These are phyloP conservation scores for Rubroboletus pulcherrimus DNA, from an alignment of 768 basidiomycete genomes.

Conservation along the genomic window DNA sequence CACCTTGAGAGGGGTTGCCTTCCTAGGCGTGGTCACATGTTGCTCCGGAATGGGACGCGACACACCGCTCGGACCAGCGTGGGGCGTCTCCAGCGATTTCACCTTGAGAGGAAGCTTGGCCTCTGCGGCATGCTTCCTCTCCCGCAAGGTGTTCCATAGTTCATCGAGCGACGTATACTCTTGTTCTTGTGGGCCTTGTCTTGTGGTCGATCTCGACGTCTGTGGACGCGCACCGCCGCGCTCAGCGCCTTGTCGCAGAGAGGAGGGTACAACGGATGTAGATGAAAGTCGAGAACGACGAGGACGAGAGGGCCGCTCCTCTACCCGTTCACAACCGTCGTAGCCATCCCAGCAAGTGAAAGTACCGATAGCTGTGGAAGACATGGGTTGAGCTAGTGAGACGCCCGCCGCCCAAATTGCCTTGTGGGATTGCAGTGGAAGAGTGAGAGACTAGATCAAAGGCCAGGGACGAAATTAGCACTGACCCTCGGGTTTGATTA, in stretches of 20 bases:
- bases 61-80: constrained; percentile 17
- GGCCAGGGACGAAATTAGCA: constrained; percentile 23
- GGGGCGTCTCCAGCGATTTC: constrained; percentile 52
- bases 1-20: constrained; percentile 37
- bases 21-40: constrained; percentile 19
- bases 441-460: constrained; percentile 15
- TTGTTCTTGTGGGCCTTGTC: constrained; percentile 16
- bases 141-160: constrained; percentile 64
- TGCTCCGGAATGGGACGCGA: constrained; percentile 27
- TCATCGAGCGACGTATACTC: constrained; percentile 43
- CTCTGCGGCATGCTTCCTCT: constrained; percentile 63
- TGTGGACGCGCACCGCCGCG: constrained; percentile 22
- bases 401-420: constrained; percentile 19
- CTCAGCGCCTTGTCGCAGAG: constrained; percentile 15
- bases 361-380: constrained; percentile 32
- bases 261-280: constrained; percentile 10
- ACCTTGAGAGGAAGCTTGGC: constrained; percentile 68
- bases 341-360: constrained; percentile 35
- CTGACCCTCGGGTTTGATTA: constrained; percentile 29
- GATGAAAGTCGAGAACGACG: constrained; percentile 24
- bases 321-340: constrained; percentile 25
- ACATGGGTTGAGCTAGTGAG: constrained; percentile 20
- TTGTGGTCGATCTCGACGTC: constrained; percentile 11
- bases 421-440: constrained; percentile 20
- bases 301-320: constrained; percentile 13